Evolutionary conservation across 2,329 filamentous ascomycete species (phyloP), one percentile per base, ranked within the genome.

Genomic region (Fusarium fujikuroi): DNA sequence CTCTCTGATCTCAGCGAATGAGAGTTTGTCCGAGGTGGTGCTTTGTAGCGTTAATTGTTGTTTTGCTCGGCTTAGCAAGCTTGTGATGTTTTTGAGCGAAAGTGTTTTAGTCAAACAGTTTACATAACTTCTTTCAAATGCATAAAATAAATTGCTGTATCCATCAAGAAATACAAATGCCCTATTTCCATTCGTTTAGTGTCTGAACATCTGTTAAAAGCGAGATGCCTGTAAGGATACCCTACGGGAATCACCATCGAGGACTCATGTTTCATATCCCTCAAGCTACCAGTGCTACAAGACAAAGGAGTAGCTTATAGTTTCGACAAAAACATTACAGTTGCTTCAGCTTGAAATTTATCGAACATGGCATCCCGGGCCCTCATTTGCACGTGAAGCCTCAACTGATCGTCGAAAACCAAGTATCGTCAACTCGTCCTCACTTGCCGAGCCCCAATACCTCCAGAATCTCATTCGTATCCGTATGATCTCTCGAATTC

Each of bases 381-480:
- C n/a, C n/a, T n/a, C n/a, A n/a, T n/a, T n/a, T n/a, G n/a, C n/a
- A n/a, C n/a, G n/a, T n/a, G n/a, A n/a, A n/a, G n/a, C n/a, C n/a
- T n/a, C n/a, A n/a, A n/a, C n/a, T n/a, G n/a, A n/a, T n/a, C n/a
- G n/a, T n/a, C n/a, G n/a, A n/a, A n/a, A n/a, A n/a, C n/a, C n/a
- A n/a, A n/a, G n/a, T n/a, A n/a, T n/a, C n/a, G n/a, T n/a, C n/a
- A 19, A 19, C 30, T 23, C n/a, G 8, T 10, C 11, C 18, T 58
- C 40, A 28, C 7, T 39, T 44, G 0, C 15, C 16, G 0, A 74
- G 42, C 4, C 63, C 68, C 21, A 74, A 11, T 1, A 74, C 59
- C 18, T 74, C 50, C 1, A 59, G 19, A 9, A 74, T 72, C 39
- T 69, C 57, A 42, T 72, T 39, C 15, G 62, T 61, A 30, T 71